Conservation (phyloP, 257 asterid genomes). For the Petunia axillaris region DNA sequence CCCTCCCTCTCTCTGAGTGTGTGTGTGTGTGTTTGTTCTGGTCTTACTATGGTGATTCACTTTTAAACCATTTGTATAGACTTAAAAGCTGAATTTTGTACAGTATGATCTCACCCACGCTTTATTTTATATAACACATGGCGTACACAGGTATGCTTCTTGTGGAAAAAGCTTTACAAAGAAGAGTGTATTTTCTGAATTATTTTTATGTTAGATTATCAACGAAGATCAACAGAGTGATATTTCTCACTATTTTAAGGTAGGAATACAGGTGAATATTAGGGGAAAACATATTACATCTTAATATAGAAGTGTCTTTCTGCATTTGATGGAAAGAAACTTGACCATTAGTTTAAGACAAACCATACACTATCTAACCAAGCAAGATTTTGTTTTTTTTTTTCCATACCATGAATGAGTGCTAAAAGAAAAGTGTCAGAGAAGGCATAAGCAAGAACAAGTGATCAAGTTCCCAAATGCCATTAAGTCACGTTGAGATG, state of each 20-base stretch:
- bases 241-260: background rate
- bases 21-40: background rate
- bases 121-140: background rate
- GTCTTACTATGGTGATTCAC: background rate
- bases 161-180: background rate
- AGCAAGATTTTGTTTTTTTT: background rate
- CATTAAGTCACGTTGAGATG: background rate
- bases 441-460: background rate
- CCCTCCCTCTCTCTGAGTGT: background rate
- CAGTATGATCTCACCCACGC: background rate
- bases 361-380: background rate
- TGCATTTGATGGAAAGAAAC: background rate
- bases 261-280: background rate
- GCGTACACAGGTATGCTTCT: background rate
- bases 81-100: background rate
- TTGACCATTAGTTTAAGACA: background rate
- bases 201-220: background rate
- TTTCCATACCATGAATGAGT: background rate
- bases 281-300: background rate
- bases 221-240: background rate
- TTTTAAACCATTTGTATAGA: background rate
- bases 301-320: background rate
- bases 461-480: background rate
- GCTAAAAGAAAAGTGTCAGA: background rate
- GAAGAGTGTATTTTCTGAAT: background rate